phyloP scores from a whole-genome alignment of 768 basidiomycete genomes.

The Psilocybe sp. region DNA sequence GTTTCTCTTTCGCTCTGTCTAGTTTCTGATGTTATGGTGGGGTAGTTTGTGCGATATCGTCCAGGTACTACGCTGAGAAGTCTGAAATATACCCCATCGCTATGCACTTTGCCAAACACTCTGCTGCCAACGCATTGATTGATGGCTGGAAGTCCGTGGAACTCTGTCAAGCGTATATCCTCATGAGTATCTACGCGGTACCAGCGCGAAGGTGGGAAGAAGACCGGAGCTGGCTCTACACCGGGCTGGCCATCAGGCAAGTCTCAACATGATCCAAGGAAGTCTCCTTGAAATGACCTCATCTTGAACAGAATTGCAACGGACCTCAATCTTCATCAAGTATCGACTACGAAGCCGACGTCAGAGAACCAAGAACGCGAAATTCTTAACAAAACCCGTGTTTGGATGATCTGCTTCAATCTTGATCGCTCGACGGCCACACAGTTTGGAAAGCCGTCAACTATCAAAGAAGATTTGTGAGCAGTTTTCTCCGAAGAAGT shows the following conservation, averaged over 20 bases:
- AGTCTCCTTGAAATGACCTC: conserved; percentile 1
- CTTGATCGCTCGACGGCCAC: conserved; percentile 85
- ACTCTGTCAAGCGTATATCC: conserved; percentile 86
- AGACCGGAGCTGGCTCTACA: conserved; percentile 86
- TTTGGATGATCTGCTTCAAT: conserved; percentile 91
- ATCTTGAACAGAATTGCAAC: conserved; percentile 67
- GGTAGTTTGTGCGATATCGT: conserved; percentile 81
- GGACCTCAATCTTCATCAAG: conserved; percentile 82
- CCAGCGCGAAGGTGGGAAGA: conserved; percentile 87
- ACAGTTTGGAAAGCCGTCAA: conserved; percentile 87
- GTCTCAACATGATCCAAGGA: conserved; percentile 4
- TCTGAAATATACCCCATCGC: conserved; percentile 85
- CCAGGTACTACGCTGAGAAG: conserved; percentile 74
- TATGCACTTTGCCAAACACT: conserved; percentile 86
- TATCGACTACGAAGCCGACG: conserved; percentile 54
- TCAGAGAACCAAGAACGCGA: conserved; percentile 79
- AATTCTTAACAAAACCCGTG: conserved; percentile 78
- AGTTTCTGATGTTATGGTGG: conserved; percentile 1
- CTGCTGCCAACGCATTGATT: conserved; percentile 76
- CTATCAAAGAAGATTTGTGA: conserved; percentile 82
- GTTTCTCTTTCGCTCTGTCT: background rate
- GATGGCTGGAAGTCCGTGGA: conserved; percentile 86
- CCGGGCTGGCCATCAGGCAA: conserved; percentile 80
- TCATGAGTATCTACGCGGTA: conserved; percentile 80
- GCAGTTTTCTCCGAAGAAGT: conserved; percentile 19